Evolutionary conservation across 345 rosid species (phyloP), one percentile per base, ranked within the genome.

Genomic region (Balakata baccata): DNA sequence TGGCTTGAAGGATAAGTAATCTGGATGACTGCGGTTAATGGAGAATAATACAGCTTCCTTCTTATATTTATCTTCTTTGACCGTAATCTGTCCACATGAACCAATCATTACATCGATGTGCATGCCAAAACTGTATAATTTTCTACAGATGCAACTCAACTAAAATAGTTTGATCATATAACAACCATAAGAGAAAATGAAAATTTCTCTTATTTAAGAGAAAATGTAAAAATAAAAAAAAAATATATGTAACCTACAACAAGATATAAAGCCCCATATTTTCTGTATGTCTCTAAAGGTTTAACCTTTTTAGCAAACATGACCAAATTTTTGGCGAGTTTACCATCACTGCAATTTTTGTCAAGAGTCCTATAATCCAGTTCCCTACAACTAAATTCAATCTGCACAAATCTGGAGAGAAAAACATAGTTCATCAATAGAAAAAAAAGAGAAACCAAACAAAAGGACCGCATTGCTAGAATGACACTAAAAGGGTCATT

Each of bases 61-160:
- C 70, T 90, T 94, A 68, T 88, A 81, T 71, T 92, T 92, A 80
- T 95, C 99, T 83, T 92, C 99, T 81, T 88, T 92, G 37, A 88
- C 92, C 8, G 87, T 53, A 50, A 94, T 64, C 78, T 79, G 78
- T 38, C 9, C 60, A 69, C 4, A 59, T 20, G 53, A 63, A 43
- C 51, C 20, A 64, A 54, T 14, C 4, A 11, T 58, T 60, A 50
- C 6, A 69, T 83, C 92, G 89, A 64, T 65, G 11, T 5, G 23
- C 23, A 54, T 17, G 66, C 34, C 7, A 57, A 69, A 72, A 23
- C 71, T 47, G 41, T 8, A 57, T n/a, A n/a, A 46, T 66, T 56
- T 46, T 59, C 49, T 46, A 51, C 71, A 57, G 47, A 16, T 11
- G 50, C 75, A 50, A 52, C 23, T 45, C 10, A 7, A 14, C 11